Percentiles rank a stretch among this genome's conserved stretches.
These are phyloP conservation scores for Sugiyamaella chiloensis DNA, from an alignment of 805 yeast genomes.

Conservation along the genomic window DNA sequence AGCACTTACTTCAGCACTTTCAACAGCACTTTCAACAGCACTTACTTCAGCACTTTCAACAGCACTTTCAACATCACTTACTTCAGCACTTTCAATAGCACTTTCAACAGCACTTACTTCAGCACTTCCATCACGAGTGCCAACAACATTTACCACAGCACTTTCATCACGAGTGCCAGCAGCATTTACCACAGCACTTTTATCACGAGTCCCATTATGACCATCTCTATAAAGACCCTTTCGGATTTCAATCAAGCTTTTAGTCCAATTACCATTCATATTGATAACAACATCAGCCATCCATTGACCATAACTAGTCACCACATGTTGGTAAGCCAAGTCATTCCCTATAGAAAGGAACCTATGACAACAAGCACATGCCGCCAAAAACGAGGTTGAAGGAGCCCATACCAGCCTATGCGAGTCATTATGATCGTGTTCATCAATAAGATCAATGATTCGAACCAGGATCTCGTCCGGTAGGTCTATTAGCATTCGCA, in stretches of 20 bases:
- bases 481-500: neutral
- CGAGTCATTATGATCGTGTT: neutral
- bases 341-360: neutral
- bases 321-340: neutral
- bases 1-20: neutral
- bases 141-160: too few species aligned
- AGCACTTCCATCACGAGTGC: too few species aligned
- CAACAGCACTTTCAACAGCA: too few species aligned
- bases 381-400: neutral
- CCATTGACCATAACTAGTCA: neutral
- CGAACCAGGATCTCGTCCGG: neutral
- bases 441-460: neutral
- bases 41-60: neutral
- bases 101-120: neutral
- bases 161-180: too few species aligned
- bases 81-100: too few species aligned
- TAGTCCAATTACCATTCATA: neutral
- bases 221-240: too few species aligned
- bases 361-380: neutral
- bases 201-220: neutral
- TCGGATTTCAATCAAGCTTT: neutral
- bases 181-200: neutral
- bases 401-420: constrained; percentile 1
- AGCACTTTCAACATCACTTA: too few species aligned
- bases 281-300: neutral